Conservation (phyloP, 1,139 yeast species). For the Candida pseudoviswanathii region DNA sequence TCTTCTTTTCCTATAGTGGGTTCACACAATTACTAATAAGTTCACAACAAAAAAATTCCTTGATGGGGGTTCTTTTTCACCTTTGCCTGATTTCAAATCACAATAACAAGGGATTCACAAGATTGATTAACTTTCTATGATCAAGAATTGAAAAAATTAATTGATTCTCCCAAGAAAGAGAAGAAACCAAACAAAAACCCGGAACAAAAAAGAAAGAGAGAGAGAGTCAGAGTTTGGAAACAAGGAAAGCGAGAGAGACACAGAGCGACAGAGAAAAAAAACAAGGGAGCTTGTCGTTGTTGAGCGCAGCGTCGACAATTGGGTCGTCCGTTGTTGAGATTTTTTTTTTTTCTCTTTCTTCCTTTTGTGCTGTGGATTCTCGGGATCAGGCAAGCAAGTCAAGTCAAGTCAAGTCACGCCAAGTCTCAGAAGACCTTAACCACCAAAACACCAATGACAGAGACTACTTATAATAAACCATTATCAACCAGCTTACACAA, state of each 20-base stretch:
- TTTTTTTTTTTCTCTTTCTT: too few species aligned
- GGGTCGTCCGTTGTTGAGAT: background rate
- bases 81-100: constrained; percentile 3
- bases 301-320: background rate
- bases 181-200: background rate
- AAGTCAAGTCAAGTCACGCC: too few species aligned
- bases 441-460: too few species aligned
- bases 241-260: background rate
- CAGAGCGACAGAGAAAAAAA: background rate
- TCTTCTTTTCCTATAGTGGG: background rate
- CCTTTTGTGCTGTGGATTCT: too few species aligned
- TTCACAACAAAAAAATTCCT: background rate
- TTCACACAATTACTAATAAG: constrained; percentile 1
- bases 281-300: background rate
- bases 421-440: too few species aligned
- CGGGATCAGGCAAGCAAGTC: too few species aligned
- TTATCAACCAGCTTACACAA: too few species aligned
- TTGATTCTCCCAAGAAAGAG: background rate
- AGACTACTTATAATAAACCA: too few species aligned
- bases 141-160: constrained; percentile 3
- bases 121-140: constrained; percentile 2
- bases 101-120: constrained; percentile 3
- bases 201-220: background rate
- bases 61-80: constrained; percentile 1
- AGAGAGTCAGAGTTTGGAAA: background rate